Evolutionary conservation across 2,329 filamentous ascomycete genomes (phyloP), one percentile per base, ranked within the genome.

Genomic region (Exophiala xenobiotica): DNA sequence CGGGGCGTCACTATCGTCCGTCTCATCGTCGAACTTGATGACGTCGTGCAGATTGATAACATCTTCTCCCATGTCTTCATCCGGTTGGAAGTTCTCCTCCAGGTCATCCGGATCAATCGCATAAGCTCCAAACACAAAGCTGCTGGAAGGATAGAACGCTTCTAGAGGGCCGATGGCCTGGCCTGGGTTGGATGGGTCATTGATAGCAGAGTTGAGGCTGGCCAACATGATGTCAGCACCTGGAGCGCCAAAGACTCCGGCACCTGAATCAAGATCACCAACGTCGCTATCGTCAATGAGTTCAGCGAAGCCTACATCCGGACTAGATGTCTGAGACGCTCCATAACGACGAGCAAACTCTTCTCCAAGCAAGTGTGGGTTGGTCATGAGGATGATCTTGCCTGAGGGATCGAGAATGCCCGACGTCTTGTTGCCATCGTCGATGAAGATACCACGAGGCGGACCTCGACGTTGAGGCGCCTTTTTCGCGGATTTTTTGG

Each of bases 151-250:
- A 62, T 87, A 90, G 67, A 90, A 90, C 6, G 87, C 86, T 68
- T 90, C 87, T 0, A 83, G 78, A 2, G 87, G 85, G 1, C 86
- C 87, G 63, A 88, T 77, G n/a, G 82, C 77, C 63, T 87, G 83
- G 4, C 80, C 81, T 27, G 49, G 55, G 19, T 53, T 55, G 27
- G 49, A 44, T 58, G 70, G 72, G 29, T 76, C 70, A 19, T 72
- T 67, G 48, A 71, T 68, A 37, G 76, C 72, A 46, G 74, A 76
- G 18, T 72, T 71, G 71, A 90, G 83, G 61, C 84, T 85, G 42
- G 85, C 85, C 72, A 91, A 83, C 87, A 91, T 90, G 58, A 91
- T 78, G 53, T 89, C 87, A 49, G 84, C 83, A 14, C 83, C 81
- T 53, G 86, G 51, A 24, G 22, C 37, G 11, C 31, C 43, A 24